Evolutionary conservation across 371 early-diverging fungal genomes (phyloP).

Genomic region (Lichtheimia ramosa): DNA sequence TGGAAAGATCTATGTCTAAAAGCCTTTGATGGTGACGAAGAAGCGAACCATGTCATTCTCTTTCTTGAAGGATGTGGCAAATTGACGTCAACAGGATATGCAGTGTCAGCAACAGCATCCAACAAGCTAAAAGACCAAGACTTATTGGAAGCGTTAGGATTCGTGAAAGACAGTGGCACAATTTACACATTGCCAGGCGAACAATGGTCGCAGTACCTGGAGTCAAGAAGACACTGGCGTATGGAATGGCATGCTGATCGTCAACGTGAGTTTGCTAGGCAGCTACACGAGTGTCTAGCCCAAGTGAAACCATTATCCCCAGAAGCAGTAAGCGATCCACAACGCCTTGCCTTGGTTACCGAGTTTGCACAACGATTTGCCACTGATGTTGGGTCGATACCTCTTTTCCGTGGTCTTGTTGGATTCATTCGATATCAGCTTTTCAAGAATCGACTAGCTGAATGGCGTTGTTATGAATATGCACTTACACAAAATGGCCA

Average conservation of each 20-base stretch:
- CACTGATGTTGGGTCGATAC: conserved; percentile 21
- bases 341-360: conserved; percentile 18
- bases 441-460: conserved; percentile 13
- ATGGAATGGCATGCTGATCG: conserved; percentile 25
- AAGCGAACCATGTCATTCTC: conserved; percentile 24
- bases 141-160: conserved; percentile 6
- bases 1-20: conserved; percentile 22
- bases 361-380: conserved; percentile 15
- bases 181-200: conserved; percentile 8
- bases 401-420: conserved; percentile 21
- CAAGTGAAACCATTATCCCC: background rate
- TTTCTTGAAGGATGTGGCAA: conserved; percentile 22
- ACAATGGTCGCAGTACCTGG: conserved; percentile 3
- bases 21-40: conserved; percentile 23
- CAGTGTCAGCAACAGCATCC: background rate
- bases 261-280: conserved; percentile 14
- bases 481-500: conserved; percentile 27
- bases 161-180: background rate
- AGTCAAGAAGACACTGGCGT: conserved; percentile 18
- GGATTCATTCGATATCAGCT: conserved; percentile 25
- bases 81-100: conserved; percentile 3
- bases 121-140: background rate
- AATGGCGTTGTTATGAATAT: conserved; percentile 28
- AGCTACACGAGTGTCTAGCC: conserved; percentile 12
- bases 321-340: conserved; percentile 1